Conservation (phyloP, 2,329 filamentous ascomycete species). For the Aspergillus sp. region DNA sequence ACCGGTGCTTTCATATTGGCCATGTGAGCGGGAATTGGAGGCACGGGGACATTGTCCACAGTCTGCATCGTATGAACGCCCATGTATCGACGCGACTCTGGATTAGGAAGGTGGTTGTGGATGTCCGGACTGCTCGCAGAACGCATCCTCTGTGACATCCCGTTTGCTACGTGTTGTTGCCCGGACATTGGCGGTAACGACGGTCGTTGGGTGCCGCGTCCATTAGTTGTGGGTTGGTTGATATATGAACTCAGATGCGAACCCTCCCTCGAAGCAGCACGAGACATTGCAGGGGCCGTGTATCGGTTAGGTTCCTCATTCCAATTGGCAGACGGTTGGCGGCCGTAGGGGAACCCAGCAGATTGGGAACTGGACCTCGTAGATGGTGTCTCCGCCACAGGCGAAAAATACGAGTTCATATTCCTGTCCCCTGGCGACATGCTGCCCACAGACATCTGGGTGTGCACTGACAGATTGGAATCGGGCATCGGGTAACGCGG, state of each 20-base stretch:
- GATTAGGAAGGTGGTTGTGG: slow-evolving; percentile 44
- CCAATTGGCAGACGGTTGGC: slow-evolving; percentile 61
- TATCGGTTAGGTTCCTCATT: slow-evolving; percentile 71
- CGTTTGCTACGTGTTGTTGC: slow-evolving; percentile 44
- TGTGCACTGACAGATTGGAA: slow-evolving; percentile 60
- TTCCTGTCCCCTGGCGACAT: slow-evolving; percentile 53
- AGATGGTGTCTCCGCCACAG: slow-evolving; percentile 62
- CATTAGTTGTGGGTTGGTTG: slow-evolving; percentile 52
- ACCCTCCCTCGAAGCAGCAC: slow-evolving; percentile 70
- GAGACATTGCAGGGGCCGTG: slow-evolving; percentile 78
- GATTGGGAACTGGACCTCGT: slow-evolving; percentile 43
- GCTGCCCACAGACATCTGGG: slow-evolving; percentile 43
- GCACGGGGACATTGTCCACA: slow-evolving; percentile 57
- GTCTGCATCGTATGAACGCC: slow-evolving; percentile 44
- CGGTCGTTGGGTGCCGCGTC: slow-evolving; percentile 54
- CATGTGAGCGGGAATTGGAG: slow-evolving; percentile 66
- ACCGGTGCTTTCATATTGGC: slow-evolving; percentile 53
- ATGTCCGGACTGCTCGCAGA: slow-evolving; percentile 96
- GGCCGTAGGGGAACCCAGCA: slow-evolving; percentile 71
- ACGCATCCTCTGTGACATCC: slow-evolving; percentile 59
- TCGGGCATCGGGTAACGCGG: slow-evolving; percentile 64
- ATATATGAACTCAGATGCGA: slow-evolving; percentile 56
- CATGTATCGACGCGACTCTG: slow-evolving; percentile 39
- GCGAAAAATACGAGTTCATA: slow-evolving; percentile 90
- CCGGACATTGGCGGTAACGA: slow-evolving; percentile 65